phyloP scores from a whole-genome alignment of 208 protist genomes.

The Jaenimonas drosophilae region DNA sequence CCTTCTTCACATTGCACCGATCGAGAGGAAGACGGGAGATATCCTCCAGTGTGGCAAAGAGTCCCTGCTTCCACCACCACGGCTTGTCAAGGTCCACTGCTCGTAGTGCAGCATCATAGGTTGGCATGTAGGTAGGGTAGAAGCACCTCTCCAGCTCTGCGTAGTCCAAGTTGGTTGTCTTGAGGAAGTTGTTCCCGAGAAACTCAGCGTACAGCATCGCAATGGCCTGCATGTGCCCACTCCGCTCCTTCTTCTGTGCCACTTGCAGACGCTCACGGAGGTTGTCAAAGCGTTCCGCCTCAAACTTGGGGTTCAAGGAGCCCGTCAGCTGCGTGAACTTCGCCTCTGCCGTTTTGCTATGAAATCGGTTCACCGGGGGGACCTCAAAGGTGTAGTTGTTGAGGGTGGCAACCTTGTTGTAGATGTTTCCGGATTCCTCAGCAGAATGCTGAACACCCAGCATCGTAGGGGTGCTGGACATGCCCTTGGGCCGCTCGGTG shows the following conservation, averaged over 20 bases:
- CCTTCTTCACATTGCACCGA: conserved; percentile 49
- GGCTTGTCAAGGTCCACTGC: conserved; percentile 50
- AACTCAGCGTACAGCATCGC: conserved; percentile 77
- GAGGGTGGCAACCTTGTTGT: conserved; percentile 58
- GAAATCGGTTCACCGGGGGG: conserved; percentile 66
- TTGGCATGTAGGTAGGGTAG: conserved; percentile 61
- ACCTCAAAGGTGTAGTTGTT: conserved; percentile 75
- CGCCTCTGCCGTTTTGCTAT: conserved; percentile 61
- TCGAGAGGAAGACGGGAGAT: conserved; percentile 80
- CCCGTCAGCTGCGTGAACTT: conserved; percentile 72
- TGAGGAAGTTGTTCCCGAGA: conserved; percentile 60
- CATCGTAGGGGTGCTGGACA: conserved; percentile 42
- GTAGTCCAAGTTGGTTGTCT: conserved; percentile 42
- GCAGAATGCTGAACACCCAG: conserved; percentile 65
- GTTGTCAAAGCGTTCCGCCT: conserved; percentile 68
- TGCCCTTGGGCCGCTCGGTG: conserved; percentile 3
- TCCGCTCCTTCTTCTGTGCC: conserved; percentile 52
- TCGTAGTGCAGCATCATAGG: conserved; percentile 36
- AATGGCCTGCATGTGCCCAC: conserved; percentile 68
- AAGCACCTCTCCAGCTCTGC: conserved; percentile 76
- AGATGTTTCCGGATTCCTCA: conserved; percentile 62
- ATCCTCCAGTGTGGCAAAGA: conserved; percentile 67
- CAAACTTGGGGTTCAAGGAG: conserved; percentile 60
- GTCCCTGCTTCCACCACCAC: conserved; percentile 52
- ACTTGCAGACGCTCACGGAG: conserved; percentile 66